These are phyloP conservation scores for Aspergillus phoenicis DNA, from an alignment of 2,329 filamentous ascomycete species.

Conservation along the genomic window DNA sequence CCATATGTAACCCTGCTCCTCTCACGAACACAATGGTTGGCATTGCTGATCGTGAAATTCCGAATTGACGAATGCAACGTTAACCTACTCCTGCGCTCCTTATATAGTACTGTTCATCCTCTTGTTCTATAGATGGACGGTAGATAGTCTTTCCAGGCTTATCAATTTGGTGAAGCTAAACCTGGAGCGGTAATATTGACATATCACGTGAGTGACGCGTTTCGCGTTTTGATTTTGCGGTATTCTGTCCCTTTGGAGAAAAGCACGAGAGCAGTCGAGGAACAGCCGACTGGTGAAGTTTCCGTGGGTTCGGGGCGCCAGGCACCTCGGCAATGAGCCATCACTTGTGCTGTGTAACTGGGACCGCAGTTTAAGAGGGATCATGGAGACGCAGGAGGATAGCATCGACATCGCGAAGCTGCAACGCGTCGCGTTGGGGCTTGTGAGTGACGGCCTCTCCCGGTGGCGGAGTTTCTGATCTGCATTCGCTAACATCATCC, in stretches of 20 bases:
- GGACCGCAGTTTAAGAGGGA: constrained; percentile 4
- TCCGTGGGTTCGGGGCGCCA: neutral
- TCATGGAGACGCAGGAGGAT: constrained; percentile 44
- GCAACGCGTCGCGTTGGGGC: constrained; percentile 45
- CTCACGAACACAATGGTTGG: neutral
- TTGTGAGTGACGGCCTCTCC: constrained; percentile 36
- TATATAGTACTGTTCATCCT: neutral
- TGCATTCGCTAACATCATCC: constrained; percentile 29
- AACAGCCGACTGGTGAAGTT: neutral
- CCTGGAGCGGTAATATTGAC: constrained; percentile 31
- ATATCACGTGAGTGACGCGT: constrained; percentile 34
- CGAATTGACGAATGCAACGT: neutral
- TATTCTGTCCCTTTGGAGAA: too few species aligned
- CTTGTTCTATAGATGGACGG: neutral
- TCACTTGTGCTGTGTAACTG: neutral
- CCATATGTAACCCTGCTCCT: constrained; percentile 15
- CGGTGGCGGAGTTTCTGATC: constrained; percentile 26
- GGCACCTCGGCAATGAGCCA: neutral
- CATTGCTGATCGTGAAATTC: neutral
- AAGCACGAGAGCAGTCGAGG: too few species aligned
- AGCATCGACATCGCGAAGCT: constrained; percentile 45
- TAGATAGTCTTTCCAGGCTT: neutral
- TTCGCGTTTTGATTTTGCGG: constrained; percentile 31
- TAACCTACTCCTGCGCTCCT: neutral
- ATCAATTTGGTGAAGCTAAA: constrained; percentile 3